Percentiles rank a stretch among this genome's conserved stretches.
These are phyloP conservation scores for Claviceps lovelessii DNA, from an alignment of 2,329 filamentous ascomycete genomes.

Conservation along the genomic window DNA sequence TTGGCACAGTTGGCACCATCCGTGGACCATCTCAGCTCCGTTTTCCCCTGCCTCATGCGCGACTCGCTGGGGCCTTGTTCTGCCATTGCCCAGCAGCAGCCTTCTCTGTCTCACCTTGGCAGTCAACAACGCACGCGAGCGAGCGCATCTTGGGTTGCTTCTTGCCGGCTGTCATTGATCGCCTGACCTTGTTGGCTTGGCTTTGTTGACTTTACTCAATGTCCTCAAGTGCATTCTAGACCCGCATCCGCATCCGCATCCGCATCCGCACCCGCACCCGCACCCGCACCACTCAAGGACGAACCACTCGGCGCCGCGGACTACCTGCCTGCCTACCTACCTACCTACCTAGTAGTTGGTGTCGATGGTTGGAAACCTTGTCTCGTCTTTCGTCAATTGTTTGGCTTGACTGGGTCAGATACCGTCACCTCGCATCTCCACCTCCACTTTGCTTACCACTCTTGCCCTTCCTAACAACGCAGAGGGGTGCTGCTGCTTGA, in stretches of 20 bases:
- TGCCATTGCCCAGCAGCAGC: not conserved
- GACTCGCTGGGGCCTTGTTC: not conserved
- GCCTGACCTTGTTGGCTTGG: not conserved
- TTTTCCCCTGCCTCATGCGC: not conserved
- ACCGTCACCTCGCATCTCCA: conserved; percentile 10
- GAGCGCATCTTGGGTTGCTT: not conserved
- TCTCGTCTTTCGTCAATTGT: conserved; percentile 13
- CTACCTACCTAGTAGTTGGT: not conserved
- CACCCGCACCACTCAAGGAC: not conserved
- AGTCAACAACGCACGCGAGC: not conserved
- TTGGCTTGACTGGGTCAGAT: conserved; percentile 16
- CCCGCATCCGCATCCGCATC: not conserved
- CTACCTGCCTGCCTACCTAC: not conserved
- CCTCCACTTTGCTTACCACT: conserved; percentile 17
- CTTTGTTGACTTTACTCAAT: not conserved
- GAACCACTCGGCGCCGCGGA: conserved; percentile 3
- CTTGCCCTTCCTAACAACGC: conserved; percentile 24
- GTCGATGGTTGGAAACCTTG: conserved; percentile 7
- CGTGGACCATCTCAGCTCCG: not conserved
- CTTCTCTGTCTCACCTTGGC: not conserved
- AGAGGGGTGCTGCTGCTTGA: conserved; percentile 57
- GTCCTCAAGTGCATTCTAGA: not conserved
- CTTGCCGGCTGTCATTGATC: not conserved
- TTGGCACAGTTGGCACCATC: not conserved
- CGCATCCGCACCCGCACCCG: not conserved